Evolutionary conservation across 192 early-diverging fungal genomes (phyloP).

Genomic region (Coemansia sp.): DNA sequence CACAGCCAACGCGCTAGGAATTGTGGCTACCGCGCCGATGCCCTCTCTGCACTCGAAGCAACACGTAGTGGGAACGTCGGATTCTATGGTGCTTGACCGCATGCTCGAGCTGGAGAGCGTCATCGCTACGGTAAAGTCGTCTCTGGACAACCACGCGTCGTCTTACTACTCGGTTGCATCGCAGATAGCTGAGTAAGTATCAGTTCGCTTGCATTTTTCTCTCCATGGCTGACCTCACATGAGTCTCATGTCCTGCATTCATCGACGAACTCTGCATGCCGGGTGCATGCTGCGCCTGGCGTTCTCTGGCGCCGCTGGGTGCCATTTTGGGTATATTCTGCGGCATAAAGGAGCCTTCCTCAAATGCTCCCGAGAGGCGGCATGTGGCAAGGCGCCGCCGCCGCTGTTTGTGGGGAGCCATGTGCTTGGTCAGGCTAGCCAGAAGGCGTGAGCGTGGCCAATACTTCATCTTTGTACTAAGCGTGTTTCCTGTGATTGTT

Average conservation of each 20-base stretch:
- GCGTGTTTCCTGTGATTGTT: neutral
- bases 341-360: neutral
- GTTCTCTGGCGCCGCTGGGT: neutral
- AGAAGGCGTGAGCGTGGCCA: conserved; percentile 1
- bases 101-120: conserved; percentile 41
- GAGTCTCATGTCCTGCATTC: neutral
- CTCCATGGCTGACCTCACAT: neutral
- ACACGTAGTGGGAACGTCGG: neutral
- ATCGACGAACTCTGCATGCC: conserved; percentile 1
- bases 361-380: neutral
- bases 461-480: neutral
- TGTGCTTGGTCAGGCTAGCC: neutral
- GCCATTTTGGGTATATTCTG: neutral
- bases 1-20: neutral
- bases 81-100: conserved; percentile 26
- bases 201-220: neutral
- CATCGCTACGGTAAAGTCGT: conserved; percentile 40
- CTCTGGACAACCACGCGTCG: conserved; percentile 47
- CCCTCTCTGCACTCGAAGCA: neutral
- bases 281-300: neutral
- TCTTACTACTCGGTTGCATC: conserved; percentile 53
- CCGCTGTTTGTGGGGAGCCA: neutral
- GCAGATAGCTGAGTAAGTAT: conserved; percentile 53
- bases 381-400: conserved; percentile 2
- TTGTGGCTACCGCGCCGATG: conserved; percentile 4